These are phyloP conservation scores for Fusarium concolor DNA, from an alignment of 2,329 filamentous ascomycete genomes.

Conservation along the genomic window DNA sequence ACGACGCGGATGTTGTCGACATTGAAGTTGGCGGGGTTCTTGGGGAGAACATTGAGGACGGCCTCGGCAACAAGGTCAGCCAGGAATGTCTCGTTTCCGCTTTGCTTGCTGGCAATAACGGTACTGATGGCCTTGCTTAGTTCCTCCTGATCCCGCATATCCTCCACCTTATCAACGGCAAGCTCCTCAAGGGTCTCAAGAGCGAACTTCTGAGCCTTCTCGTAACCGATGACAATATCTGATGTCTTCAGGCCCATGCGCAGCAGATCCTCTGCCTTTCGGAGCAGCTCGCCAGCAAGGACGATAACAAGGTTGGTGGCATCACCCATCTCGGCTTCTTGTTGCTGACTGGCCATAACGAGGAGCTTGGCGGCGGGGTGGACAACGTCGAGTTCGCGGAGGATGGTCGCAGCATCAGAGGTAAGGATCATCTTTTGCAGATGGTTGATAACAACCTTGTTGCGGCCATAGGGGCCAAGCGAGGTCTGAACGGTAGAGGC, in stretches of 20 bases:
- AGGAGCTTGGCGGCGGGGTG: slow-evolving; percentile 97
- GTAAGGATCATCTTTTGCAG: slow-evolving; percentile 99
- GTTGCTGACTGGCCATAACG: slow-evolving; percentile 99
- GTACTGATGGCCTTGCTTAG: slow-evolving; percentile 95
- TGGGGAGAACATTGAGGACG: slow-evolving; percentile 88
- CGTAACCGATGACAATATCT: slow-evolving; percentile 95
- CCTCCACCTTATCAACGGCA: slow-evolving; percentile 88
- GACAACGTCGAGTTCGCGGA: slow-evolving; percentile 96
- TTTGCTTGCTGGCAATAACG: slow-evolving; percentile 96
- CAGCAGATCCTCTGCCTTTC: slow-evolving; percentile 96
- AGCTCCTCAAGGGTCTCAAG: slow-evolving; percentile 88
- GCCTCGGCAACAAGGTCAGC: slow-evolving; percentile 88
- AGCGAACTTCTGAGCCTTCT: slow-evolving; percentile 91
- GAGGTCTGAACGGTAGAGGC: slow-evolving; percentile 97
- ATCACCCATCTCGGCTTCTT: slow-evolving; percentile 99
- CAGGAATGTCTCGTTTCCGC: slow-evolving; percentile 89
- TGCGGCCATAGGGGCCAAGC: slow-evolving; percentile 95
- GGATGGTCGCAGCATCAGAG: slow-evolving; percentile 96
- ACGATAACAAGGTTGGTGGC: slow-evolving; percentile 98
- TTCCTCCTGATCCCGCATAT: slow-evolving; percentile 83
- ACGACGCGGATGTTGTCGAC: slow-evolving; percentile 99
- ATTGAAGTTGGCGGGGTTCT: slow-evolving; percentile 96
- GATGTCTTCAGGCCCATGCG: slow-evolving; percentile 98
- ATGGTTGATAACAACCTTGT: slow-evolving; percentile 99
- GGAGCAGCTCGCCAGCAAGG: slow-evolving; percentile 91